These are phyloP conservation scores for Ogataea zsoltii DNA, from an alignment of 805 yeast species.

Conservation along the genomic window DNA sequence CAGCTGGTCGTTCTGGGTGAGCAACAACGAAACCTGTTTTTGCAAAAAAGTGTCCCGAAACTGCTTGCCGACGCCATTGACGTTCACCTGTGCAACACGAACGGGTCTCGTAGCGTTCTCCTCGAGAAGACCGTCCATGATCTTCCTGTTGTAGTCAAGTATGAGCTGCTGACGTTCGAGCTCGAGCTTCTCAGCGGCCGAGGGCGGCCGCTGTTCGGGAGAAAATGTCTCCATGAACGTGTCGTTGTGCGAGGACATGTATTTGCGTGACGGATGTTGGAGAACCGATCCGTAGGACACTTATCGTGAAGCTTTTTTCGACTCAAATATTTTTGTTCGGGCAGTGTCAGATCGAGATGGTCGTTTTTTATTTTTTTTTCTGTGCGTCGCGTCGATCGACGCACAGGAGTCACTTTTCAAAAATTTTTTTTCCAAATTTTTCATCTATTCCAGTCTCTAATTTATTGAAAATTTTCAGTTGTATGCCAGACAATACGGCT, in stretches of 20 bases:
- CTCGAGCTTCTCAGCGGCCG: conserved; percentile 24
- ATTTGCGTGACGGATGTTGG: no score
- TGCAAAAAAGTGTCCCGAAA: conserved; percentile 48
- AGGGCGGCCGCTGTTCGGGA: conserved; percentile 4
- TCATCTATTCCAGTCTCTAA: background rate
- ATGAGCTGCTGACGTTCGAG: conserved; percentile 30
- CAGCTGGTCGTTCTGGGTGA: conserved; percentile 32
- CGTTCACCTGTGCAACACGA: conserved; percentile 43
- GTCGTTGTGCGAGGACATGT: conserved; percentile 23
- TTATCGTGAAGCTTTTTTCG: no score
- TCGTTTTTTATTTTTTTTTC: no score
- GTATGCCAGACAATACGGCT: conserved; percentile 1
- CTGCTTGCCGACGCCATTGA: conserved; percentile 45
- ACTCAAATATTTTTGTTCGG: background rate
- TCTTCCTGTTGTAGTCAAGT: conserved; percentile 28
- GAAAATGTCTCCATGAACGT: conserved; percentile 27
- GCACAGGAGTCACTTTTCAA: conserved; percentile 1
- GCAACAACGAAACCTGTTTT: conserved; percentile 49
- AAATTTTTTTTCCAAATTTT: background rate
- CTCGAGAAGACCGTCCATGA: conserved; percentile 30
- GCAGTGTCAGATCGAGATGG: no score
- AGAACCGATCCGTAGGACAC: no score
- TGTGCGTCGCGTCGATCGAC: conserved; percentile 7
- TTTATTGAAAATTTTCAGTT: conserved; percentile 5
- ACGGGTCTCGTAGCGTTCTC: conserved; percentile 43